Conservation (phyloP, 148 eudicot genomes). For the Arbutus unedo region DNA sequence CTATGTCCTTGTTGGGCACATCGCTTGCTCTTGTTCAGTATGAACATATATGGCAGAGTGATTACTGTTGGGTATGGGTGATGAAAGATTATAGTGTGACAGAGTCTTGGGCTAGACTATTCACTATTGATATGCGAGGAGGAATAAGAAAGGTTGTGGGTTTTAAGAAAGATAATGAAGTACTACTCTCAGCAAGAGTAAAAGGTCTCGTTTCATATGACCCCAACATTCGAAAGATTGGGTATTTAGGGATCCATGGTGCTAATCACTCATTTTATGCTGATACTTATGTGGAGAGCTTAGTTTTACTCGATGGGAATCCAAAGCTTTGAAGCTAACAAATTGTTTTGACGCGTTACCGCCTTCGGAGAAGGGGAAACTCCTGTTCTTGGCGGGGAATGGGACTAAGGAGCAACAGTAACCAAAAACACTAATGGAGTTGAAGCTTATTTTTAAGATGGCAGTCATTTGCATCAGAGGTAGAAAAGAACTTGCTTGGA, state of each 20-base stretch:
- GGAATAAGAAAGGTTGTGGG: conserved; percentile 10
- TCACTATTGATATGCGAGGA: conserved; percentile 8
- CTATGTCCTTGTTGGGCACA: conserved; percentile 9
- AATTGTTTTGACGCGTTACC: not conserved
- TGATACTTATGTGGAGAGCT: conserved; percentile 33
- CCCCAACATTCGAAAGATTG: conserved; percentile 16
- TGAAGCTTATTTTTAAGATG: not conserved
- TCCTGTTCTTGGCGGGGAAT: not conserved
- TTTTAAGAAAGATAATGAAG: conserved; percentile 8
- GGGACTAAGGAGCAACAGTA: not conserved
- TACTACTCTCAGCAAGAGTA: not conserved
- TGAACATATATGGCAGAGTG: conserved; percentile 22
- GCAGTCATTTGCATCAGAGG: not conserved
- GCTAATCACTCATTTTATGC: conserved; percentile 25
- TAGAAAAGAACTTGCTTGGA: not conserved
- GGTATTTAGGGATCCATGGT: conserved; percentile 22
- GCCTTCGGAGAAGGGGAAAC: not conserved
- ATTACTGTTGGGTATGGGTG: conserved; percentile 28
- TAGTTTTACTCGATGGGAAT: conserved; percentile 15
- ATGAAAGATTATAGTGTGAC: conserved; percentile 31
- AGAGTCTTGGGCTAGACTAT: conserved; percentile 31
- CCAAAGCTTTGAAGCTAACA: not conserved
- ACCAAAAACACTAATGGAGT: not conserved
- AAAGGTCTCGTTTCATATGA: conserved; percentile 28
- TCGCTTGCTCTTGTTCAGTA: not conserved